These are phyloP conservation scores for Verticillium klebahnii DNA, from an alignment of 2,329 filamentous ascomycete genomes.

Conservation along the genomic window DNA sequence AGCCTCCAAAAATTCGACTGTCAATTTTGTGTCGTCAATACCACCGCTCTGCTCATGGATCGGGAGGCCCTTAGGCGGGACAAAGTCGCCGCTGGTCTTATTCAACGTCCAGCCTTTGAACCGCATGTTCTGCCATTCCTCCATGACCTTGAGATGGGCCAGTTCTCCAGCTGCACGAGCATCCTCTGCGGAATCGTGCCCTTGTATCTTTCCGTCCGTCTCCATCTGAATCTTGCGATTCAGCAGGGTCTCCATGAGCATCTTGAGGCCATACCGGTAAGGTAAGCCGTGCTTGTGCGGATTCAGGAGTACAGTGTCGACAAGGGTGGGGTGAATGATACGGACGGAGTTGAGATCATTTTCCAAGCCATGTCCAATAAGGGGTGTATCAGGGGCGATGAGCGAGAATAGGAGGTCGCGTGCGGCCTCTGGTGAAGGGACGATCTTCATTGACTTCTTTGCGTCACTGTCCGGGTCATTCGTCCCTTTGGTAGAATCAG, in stretches of 20 bases:
- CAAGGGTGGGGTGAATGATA: slow-evolving; percentile 76
- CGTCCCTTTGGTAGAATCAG: slow-evolving; percentile 8
- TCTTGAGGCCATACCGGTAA: slow-evolving; percentile 70
- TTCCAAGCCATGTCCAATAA: slow-evolving; percentile 91
- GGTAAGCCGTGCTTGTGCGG: slow-evolving; percentile 76
- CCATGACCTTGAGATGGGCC: slow-evolving; percentile 64
- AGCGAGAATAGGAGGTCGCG: slow-evolving; percentile 72
- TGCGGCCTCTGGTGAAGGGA: slow-evolving; percentile 69
- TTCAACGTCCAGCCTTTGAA: slow-evolving; percentile 62
- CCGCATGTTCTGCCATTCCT: slow-evolving; percentile 66
- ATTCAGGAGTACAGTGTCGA: slow-evolving; percentile 83
- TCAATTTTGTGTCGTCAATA: slow-evolving; percentile 17
- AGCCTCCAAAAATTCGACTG: slow-evolving; percentile 32
- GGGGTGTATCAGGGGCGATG: slow-evolving; percentile 70
- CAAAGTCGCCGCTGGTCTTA: slow-evolving; percentile 36
- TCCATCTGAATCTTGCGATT: slow-evolving; percentile 75
- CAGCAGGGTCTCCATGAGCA: slow-evolving; percentile 65
- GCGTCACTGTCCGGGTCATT: neutral
- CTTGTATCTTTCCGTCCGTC: slow-evolving; percentile 41
- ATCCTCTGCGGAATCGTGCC: slow-evolving; percentile 92
- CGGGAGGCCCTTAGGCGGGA: slow-evolving; percentile 24
- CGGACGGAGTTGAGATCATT: slow-evolving; percentile 88
- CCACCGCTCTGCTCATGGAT: neutral
- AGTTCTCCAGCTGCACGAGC: slow-evolving; percentile 85
- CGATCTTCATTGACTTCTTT: slow-evolving; percentile 58